Evolutionary conservation across 2,329 filamentous ascomycete genomes (phyloP), one percentile per base, ranked within the genome.

Genomic region (Atkinsonella hypoxylon): DNA sequence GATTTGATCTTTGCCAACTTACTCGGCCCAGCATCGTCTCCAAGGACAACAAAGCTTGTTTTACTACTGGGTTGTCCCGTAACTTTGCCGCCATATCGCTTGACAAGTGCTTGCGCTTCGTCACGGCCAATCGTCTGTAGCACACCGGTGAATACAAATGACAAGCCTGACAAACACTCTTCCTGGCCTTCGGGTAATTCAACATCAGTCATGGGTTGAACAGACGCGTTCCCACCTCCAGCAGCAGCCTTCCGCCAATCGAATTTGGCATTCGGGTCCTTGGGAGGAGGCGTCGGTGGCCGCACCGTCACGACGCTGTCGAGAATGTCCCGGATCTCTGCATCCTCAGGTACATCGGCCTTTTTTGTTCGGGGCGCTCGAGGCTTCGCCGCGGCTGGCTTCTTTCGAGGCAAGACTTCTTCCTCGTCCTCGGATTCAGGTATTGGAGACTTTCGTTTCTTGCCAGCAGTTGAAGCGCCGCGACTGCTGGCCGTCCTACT

Each of bases 121-220:
- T 95, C 89, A 54, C 93, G 82, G 43, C 86, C 83, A 51, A 97
- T 78, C 0, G 79, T 83, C 54, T 87, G 79, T 39, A 97, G 73
- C 22, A 96, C 76, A 22, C 93, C 93, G 0, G 94, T 98, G 61
- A 98, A 98, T 30, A 98, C 93, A 62, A 98, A 98, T 0, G 82
- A 86, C 50, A 97, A 74, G 0, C 94, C 93, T 50, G 83, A 83
- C 51, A 98, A 77, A 63, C 93, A 98, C 59, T 96, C 94, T 11
- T 93, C 87, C 48, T 83, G 82, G 8, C 93, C 93, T 18, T 80
- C 77, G 0, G 93, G 93, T 47, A 96, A 70, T 15, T 95, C 88
- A 31, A 74, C 80, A 10, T 76, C 70, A 11, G 81, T 82, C 20
- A 78, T 73, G 46, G 87, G 79, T 18, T 81, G 79, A 11, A 62